Percentiles rank a stretch among this genome's conserved stretches.
phyloP scores from a whole-genome alignment of 2,329 filamentous ascomycete genomes.

The Ceratocystis huliohia region DNA sequence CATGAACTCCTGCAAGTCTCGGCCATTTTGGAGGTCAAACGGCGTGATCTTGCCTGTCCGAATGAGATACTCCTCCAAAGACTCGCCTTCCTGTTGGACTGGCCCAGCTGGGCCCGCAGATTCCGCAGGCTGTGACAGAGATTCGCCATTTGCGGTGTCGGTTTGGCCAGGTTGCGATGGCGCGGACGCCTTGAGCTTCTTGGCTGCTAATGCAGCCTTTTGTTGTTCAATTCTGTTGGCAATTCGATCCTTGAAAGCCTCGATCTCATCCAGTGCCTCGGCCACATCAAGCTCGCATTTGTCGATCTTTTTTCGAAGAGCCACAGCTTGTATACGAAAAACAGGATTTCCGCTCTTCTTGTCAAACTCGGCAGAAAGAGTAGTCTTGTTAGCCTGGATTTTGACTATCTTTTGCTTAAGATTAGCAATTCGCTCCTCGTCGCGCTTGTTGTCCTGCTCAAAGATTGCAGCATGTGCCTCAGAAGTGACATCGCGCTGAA shows the following conservation, averaged over 20 bases:
- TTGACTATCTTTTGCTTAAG: slow-evolving; percentile 45
- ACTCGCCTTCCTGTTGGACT: slow-evolving; percentile 46
- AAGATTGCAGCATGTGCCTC: slow-evolving; percentile 48
- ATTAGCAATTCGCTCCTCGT: slow-evolving; percentile 50
- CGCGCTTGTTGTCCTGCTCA: slow-evolving; percentile 50
- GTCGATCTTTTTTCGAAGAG: slow-evolving; percentile 41
- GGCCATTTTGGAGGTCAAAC: slow-evolving; percentile 58
- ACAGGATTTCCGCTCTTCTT: slow-evolving; percentile 29
- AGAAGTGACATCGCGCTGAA: slow-evolving; percentile 71
- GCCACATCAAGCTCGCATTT: slow-evolving; percentile 54
- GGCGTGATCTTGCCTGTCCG: slow-evolving; percentile 96
- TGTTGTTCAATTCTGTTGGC: slow-evolving; percentile 44
- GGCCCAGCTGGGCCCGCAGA: slow-evolving; percentile 11
- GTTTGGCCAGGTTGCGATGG: not conserved
- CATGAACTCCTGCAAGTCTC: slow-evolving; percentile 50
- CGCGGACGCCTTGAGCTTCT: slow-evolving; percentile 29
- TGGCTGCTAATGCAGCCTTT: slow-evolving; percentile 45
- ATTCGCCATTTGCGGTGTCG: not conserved
- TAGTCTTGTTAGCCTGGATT: slow-evolving; percentile 44
- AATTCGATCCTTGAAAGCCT: slow-evolving; percentile 71
- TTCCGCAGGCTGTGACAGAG: not conserved
- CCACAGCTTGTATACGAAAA: slow-evolving; percentile 33
- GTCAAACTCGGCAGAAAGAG: slow-evolving; percentile 32
- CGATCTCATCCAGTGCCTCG: slow-evolving; percentile 56
- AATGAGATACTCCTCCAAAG: slow-evolving; percentile 76